Base-by-base conservation (phyloP, 2,329 filamentous ascomycete species). In the Phialophora verrucosa region DNA sequence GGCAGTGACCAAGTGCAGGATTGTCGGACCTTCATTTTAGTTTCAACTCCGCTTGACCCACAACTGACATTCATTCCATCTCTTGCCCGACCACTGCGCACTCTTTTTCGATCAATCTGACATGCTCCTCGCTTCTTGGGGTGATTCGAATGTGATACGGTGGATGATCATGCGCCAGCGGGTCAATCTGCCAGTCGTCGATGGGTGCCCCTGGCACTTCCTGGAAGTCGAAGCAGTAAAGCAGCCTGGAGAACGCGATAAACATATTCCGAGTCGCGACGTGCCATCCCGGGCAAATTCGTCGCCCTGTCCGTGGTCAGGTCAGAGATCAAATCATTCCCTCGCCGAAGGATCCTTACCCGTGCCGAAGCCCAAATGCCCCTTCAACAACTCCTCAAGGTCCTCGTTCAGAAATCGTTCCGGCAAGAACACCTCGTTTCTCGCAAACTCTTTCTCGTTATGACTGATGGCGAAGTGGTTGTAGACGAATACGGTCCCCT, bases 391-490 rank as follows among this genome's bases (percentile, higher is more conserved):
- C 59, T 74, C 71, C 20, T 63, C 59, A 6, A 72, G 55, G 35
- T 69, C 69, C 20, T 66, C 67, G 42, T 74, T 69, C 11, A 67
- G 61, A 35, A 64, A 64, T 23, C 65, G 56, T 29, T 67, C 65
- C 8, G 65, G 65, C n/a, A 31, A n/a, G 44, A 67, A 74, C 31
- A 71, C 70, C 25, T 63, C 65, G 23, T 59, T 53, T 14, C 57
- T n/a, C 11, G 61, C 31, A 32, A 50, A 67, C 17, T 67, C 61
- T 23, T 51, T 74, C 25, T 76, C 75, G 62, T 81, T 79, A 62
- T 78, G 74, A 55, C 80, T 77, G 53, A 83, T 81, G 1, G 75
- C 76, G 78, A 80, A 82, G 1, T 77, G 77, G 66, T 82, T 83
- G 7, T 75, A 77, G 0, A 55, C 53, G 0, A 86, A 74, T 0